A percentile compares a stretch with the other conserved stretches of the same genome.
phyloP scores from a whole-genome alignment of 2,329 filamentous ascomycete species.

The Beauveria pseudobassiana region DNA sequence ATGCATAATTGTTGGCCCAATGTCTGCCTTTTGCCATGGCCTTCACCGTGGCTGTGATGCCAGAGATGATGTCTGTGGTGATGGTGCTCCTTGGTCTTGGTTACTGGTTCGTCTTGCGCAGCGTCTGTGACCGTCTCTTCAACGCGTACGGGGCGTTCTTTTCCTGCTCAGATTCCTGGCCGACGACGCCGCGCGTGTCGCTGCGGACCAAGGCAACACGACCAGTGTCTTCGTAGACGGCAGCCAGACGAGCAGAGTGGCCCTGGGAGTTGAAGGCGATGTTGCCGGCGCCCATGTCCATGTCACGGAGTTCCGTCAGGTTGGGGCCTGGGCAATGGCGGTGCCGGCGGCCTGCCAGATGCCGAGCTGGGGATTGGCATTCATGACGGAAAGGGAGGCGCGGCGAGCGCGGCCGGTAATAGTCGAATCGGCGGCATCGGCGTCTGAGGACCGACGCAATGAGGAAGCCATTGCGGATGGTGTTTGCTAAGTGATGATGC shows the following conservation, averaged over 20 bases:
- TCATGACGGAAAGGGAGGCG: slow-evolving; percentile 21
- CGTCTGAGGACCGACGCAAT: background rate
- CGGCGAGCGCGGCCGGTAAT: slow-evolving; percentile 20
- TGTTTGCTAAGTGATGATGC: background rate
- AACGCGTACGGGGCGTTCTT: background rate
- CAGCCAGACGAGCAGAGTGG: slow-evolving; percentile 21
- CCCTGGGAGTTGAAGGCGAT: slow-evolving; percentile 23
- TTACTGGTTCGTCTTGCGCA: background rate
- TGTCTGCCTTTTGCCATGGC: slow-evolving; percentile 18
- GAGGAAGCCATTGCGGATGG: background rate
- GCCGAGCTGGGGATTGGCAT: slow-evolving; percentile 22
- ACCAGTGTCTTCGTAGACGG: slow-evolving; percentile 18
- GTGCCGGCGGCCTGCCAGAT: slow-evolving; percentile 25
- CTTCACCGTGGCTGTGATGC: slow-evolving; percentile 15
- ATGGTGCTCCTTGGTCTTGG: background rate
- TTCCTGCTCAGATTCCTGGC: background rate
- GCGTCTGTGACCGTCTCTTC: background rate
- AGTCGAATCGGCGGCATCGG: slow-evolving; percentile 7
- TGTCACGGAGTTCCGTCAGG: slow-evolving; percentile 21
- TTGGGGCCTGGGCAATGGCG: slow-evolving; percentile 23
- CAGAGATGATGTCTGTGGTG: slow-evolving; percentile 12
- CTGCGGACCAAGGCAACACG: slow-evolving; percentile 18
- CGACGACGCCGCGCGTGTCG: background rate
- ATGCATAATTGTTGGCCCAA: slow-evolving; percentile 18
- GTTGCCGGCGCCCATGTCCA: slow-evolving; percentile 20